These are phyloP conservation scores for Talaromyces stipitatus DNA, from an alignment of 495 filamentous ascomycete species.

Conservation along the genomic window DNA sequence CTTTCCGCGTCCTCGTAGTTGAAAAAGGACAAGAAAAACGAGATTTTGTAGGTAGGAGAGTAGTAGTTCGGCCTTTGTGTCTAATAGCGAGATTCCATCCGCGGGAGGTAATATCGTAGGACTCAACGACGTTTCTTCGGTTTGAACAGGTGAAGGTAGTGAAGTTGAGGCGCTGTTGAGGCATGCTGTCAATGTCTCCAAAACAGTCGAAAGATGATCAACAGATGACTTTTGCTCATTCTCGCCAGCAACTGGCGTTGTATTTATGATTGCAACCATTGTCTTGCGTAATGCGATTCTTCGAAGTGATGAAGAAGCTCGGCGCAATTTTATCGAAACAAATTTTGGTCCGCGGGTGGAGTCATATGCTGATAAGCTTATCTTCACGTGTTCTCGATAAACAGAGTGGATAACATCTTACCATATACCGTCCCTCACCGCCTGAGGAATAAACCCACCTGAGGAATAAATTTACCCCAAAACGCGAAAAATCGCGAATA, in stretches of 20 bases:
- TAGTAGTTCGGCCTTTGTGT: slow-evolving; percentile 89
- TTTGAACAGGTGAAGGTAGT: slow-evolving; percentile 42
- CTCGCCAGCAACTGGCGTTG: neutral
- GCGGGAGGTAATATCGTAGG: slow-evolving; percentile 54
- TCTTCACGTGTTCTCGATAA: slow-evolving; percentile 8
- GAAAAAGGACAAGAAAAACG: slow-evolving; percentile 78
- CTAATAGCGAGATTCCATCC: slow-evolving; percentile 88
- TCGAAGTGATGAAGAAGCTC: neutral
- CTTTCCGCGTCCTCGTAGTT: slow-evolving; percentile 53
- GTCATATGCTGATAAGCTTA: neutral
- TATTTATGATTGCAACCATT: neutral
- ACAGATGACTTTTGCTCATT: neutral
- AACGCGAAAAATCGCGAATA: too few relatives aligned
- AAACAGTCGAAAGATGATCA: slow-evolving; percentile 24
- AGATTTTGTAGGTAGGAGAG: slow-evolving; percentile 94
- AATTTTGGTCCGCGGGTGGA: neutral
- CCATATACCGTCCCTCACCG: too few relatives aligned
- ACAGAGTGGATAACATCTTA: too few relatives aligned
- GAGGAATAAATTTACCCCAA: too few relatives aligned
- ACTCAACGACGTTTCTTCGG: slow-evolving; percentile 9
- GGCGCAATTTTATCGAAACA: neutral
- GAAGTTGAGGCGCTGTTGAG: slow-evolving; percentile 52
- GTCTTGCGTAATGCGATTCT: neutral
- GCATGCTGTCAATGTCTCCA: slow-evolving; percentile 57
- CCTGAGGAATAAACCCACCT: too few relatives aligned